Percentiles rank a stretch among this genome's conserved stretches.
Conservation (phyloP, 768 basidiomycete genomes). For the Agaricus subrufescens region DNA sequence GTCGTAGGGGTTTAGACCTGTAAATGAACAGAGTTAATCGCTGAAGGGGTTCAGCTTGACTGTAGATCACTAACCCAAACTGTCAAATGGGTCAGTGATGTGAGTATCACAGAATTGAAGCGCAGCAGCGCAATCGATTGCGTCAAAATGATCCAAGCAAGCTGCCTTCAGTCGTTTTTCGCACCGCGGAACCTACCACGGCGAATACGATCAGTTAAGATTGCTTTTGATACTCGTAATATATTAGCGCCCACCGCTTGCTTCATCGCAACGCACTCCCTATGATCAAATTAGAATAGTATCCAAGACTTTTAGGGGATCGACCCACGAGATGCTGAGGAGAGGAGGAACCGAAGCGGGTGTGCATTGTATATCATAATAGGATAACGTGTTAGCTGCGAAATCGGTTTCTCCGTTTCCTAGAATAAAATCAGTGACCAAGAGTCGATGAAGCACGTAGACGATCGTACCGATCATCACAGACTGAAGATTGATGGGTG, state of each 20-base stretch:
- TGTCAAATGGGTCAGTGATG: slow-evolving; percentile 36
- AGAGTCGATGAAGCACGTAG: not conserved
- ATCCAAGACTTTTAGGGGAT: not conserved
- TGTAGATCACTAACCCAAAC: slow-evolving; percentile 29
- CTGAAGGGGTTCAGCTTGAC: too few species aligned
- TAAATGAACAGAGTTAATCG: not conserved
- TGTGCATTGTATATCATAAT: slow-evolving; percentile 52
- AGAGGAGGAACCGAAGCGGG: slow-evolving; percentile 43
- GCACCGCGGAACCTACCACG: slow-evolving; percentile 56
- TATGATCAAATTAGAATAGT: slow-evolving; percentile 8
- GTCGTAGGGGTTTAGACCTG: slow-evolving; percentile 61
- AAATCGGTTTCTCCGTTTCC: slow-evolving; percentile 68
- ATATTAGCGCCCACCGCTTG: slow-evolving; percentile 37
- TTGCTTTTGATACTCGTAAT: not conserved
- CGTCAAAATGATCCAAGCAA: slow-evolving; percentile 64
- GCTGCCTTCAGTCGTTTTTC: slow-evolving; percentile 44
- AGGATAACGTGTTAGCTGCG: slow-evolving; percentile 35
- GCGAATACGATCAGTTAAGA: not conserved
- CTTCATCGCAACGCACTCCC: slow-evolving; percentile 56
- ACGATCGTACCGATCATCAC: slow-evolving; percentile 57
- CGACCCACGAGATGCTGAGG: slow-evolving; percentile 39
- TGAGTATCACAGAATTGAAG: slow-evolving; percentile 53
- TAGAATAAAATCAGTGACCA: slow-evolving; percentile 8
- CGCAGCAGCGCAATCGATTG: slow-evolving; percentile 61
- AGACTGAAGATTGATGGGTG: slow-evolving; percentile 60